Conservation (phyloP, 2,329 filamentous ascomycete species). For the Pestalotiopsis sp. region DNA sequence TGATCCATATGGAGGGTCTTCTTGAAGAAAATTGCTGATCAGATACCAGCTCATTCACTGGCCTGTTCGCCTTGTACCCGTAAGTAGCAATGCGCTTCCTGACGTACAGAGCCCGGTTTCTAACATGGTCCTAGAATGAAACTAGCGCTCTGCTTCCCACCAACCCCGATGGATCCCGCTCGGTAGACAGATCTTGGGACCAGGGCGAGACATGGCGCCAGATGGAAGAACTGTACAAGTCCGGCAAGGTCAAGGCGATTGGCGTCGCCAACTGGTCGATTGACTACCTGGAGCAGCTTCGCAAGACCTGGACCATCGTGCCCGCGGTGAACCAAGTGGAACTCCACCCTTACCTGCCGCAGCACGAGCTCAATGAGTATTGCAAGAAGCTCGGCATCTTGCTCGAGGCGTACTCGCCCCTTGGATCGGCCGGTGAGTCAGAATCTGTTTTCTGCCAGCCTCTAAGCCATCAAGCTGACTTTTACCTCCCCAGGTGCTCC, state of each 20-base stretch:
- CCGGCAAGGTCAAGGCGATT: conserved; percentile 58
- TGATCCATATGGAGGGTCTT: too few relatives aligned
- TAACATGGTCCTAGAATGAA: conserved; percentile 21
- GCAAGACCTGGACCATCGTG: conserved; percentile 40
- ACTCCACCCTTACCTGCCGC: conserved; percentile 48
- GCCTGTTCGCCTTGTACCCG: conserved; percentile 27
- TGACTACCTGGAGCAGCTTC: conserved; percentile 54
- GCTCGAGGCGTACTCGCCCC: conserved; percentile 47
- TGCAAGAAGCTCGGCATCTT: conserved; percentile 18
- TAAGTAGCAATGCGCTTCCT: not conserved
- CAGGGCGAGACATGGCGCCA: conserved; percentile 17
- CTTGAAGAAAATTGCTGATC: not conserved
- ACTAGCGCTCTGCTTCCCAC: conserved; percentile 21
- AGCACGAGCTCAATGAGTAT: conserved; percentile 26
- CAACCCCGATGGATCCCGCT: conserved; percentile 21
- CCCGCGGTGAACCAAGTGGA: conserved; percentile 57
- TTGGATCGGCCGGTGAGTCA: conserved; percentile 53
- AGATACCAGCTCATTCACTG: conserved; percentile 33
- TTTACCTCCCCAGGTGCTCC: not conserved
- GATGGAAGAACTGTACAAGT: conserved; percentile 45
- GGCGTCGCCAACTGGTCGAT: conserved; percentile 62
- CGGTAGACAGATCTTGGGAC: conserved; percentile 25
- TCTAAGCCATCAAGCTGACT: not conserved
- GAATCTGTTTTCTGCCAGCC: conserved; percentile 22
- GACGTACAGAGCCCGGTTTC: too few relatives aligned